Evolutionary conservation across 257 asterid genomes (phyloP), one percentile per base, ranked within the genome.

Genomic region (Leonotis leonurus): DNA sequence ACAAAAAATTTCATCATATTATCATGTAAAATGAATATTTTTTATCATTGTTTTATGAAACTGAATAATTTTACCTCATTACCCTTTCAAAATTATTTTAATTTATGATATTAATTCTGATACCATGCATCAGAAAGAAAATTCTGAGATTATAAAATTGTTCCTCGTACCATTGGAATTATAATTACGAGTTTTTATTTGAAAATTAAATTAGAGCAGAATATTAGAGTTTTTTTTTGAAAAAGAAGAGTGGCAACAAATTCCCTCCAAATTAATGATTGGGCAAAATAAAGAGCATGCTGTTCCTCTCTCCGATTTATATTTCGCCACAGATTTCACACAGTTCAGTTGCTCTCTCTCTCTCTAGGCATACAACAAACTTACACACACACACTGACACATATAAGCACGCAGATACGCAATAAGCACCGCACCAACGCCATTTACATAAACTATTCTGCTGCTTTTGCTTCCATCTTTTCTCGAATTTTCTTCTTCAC

Each of bases 251-350:
- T 45, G 54, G 72, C 78, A 69, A 75, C 72, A 72, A 72, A 75
- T 70, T 79, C 79, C 79, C 77, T 69, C 77, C 84, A 72, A 75
- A 48, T 68, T 72, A 75, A 48, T 69, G 78, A 61, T 75, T 75
- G 78, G 80, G 80, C 75, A 66, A 70, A 36, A 25, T 68, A 57
- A 21, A 66, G 56, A 16, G 65, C 59, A 56, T 45, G 72, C 65
- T 56, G 65, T 46, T 56, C 56, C 41, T 32, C 20, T 56, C 32
- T 4, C 56, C 13, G 5, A 39, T 39, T n/a, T 22, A 30, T 22
- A 24, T 35, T 4, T 54, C 43, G 51, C 55, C 49, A 64, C 52
- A 46, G 62, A 57, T 25, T 40, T 26, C 21, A 35, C 61, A 30
- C 60, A 58, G 20, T 36, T 8, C 32, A 16, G 58, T 29, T 62